Evolutionary conservation across 1,284 basidiomycete genomes (phyloP).

Genomic region (Apiotrichum sp.): DNA sequence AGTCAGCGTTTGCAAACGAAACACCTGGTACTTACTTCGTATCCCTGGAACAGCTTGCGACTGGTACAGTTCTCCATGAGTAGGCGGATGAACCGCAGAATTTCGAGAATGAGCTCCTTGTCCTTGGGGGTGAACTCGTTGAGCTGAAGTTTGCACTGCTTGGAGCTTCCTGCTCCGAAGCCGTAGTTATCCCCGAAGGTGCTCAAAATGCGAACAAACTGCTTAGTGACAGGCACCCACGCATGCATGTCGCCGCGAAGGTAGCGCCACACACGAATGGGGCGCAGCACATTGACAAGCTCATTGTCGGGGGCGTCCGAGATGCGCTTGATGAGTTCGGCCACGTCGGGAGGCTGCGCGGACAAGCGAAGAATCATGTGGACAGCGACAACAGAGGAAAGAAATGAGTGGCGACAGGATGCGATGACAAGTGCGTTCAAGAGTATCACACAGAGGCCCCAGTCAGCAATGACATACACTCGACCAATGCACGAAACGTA

Average conservation of each 20-base stretch:
- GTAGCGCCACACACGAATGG: constrained; percentile 68
- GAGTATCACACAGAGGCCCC: too few relatives aligned
- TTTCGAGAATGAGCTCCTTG: constrained; percentile 70
- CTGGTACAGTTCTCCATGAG: constrained; percentile 97
- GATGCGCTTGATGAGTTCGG: constrained; percentile 30
- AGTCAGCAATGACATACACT: too few relatives aligned
- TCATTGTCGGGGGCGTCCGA: constrained; percentile 24
- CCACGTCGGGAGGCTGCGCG: constrained; percentile 30
- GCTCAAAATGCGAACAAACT: constrained; percentile 84
- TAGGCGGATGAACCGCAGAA: constrained; percentile 81
- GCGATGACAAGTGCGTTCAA: too few relatives aligned
- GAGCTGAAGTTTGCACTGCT: constrained; percentile 55
- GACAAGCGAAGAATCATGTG: background rate
- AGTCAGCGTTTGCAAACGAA: background rate
- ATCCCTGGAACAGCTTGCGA: constrained; percentile 91
- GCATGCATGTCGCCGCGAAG: constrained; percentile 94
- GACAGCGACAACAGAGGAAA: background rate
- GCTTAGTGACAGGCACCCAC: constrained; percentile 92
- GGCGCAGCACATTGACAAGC: constrained; percentile 21
- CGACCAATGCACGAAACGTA: constrained; percentile 7
- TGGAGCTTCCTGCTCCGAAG: constrained; percentile 20
- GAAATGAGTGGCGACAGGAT: too few relatives aligned
- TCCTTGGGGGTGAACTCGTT: constrained; percentile 70
- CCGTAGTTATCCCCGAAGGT: constrained; percentile 71
- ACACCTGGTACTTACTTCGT: constrained; percentile 61